Percentiles rank a stretch among this genome's conserved stretches.
Evolutionary conservation across 805 yeast genomes (phyloP).

Genomic region (Naumovozyma baii): DNA sequence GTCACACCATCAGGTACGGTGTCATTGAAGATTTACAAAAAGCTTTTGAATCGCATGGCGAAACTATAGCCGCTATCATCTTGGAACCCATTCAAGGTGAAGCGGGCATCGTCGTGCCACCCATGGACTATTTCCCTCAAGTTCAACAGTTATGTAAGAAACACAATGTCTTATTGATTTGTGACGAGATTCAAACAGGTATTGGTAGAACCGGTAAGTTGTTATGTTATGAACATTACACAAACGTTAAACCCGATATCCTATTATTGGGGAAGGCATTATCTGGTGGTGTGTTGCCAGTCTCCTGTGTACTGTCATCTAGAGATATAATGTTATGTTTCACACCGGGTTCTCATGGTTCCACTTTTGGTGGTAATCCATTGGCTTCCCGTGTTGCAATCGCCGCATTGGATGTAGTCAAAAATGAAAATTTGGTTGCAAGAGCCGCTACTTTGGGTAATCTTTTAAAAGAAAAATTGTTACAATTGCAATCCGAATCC

Average conservation of each 20-base stretch:
- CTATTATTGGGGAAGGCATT: conserved; percentile 88
- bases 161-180: conserved; percentile 79
- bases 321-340: conserved; percentile 79
- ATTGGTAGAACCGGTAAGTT: conserved; percentile 94
- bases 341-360: conserved; percentile 94
- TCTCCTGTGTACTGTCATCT: conserved; percentile 85
- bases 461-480: conserved; percentile 51
- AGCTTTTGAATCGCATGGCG: conserved; percentile 76
- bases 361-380: conserved; percentile 97
- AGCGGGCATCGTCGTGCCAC: conserved; percentile 96
- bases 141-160: conserved; percentile 70
- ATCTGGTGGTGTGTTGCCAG: conserved; percentile 91
- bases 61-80: conserved; percentile 79
- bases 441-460: conserved; percentile 67
- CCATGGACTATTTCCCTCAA: conserved; percentile 61
- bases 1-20: conserved; percentile 65
- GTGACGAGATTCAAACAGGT: conserved; percentile 97
- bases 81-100: conserved; percentile 97
- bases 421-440: conserved; percentile 76
- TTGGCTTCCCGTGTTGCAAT: conserved; percentile 86
- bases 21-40: conserved; percentile 74
- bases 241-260: conserved; percentile 74
- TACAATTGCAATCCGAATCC: conserved; percentile 42
- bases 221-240: conserved; percentile 82
- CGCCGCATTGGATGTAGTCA: conserved; percentile 85